Percentiles rank a stretch among this genome's conserved stretches.
These are phyloP conservation scores for Zygosaccharomyces sapae DNA, from an alignment of 1,139 yeast genomes.

Conservation along the genomic window DNA sequence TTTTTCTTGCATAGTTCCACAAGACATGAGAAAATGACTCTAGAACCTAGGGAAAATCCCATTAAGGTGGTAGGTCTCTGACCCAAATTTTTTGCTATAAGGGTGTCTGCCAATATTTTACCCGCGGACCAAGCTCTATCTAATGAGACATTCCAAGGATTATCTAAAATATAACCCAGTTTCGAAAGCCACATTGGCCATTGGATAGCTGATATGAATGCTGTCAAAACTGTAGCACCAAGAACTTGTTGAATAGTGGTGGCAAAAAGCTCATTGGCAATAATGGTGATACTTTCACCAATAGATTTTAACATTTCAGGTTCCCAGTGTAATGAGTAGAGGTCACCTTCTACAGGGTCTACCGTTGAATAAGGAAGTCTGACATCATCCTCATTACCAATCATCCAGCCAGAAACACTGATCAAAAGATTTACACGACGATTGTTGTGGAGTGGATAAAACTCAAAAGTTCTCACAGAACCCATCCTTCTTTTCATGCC, in stretches of 20 bases:
- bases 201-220: constrained; percentile 93
- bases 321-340: constrained; percentile 90
- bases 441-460: constrained; percentile 87
- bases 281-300: constrained; percentile 91
- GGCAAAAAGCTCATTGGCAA: constrained; percentile 90
- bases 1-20: constrained; percentile 81
- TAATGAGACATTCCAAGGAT: constrained; percentile 96
- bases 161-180: constrained; percentile 82
- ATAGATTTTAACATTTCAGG: constrained; percentile 95
- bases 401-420: constrained; percentile 99
- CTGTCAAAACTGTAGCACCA: constrained; percentile 88
- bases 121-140: constrained; percentile 99
- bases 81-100: constrained; percentile 82
- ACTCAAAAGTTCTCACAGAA: constrained; percentile 88
- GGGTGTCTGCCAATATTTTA: constrained; percentile 80
- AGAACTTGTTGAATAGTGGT: constrained; percentile 92
- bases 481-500: constrained; percentile 89
- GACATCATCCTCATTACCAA: constrained; percentile 91
- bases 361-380: constrained; percentile 93
- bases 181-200: constrained; percentile 89
- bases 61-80: constrained; percentile 88
- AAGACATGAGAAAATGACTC: constrained; percentile 87
- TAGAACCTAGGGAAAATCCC: constrained; percentile 91
- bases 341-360: constrained; percentile 97
- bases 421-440: constrained; percentile 80